Base-by-base conservation (phyloP, 23 red algal genomes). In the Gracilariopsis chorda region DNA sequence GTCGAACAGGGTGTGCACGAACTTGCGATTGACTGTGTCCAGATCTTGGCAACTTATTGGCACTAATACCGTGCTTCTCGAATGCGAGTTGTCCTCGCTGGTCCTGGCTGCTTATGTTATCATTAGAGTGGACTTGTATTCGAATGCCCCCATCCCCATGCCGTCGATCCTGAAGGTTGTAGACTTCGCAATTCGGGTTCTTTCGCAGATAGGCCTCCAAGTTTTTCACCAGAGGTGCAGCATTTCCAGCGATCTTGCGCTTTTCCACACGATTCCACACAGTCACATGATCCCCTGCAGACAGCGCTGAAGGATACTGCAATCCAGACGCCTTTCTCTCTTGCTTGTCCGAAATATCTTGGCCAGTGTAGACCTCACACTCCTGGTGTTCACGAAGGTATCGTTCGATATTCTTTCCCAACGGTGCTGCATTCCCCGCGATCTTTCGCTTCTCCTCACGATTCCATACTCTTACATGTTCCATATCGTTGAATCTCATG, bases 341-440 rank as follows among this genome's bases (percentile, higher is more conserved):
- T 19, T 20, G 20, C 20, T 19, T 33, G 35, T 17, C 41, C 9
- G 35, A 21, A 36, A 19, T 7, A n/a, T 95, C 91, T 45, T 98
- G 96, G 4, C 78, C 70, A 1, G 57, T 62, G 73, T 95, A 98
- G 7, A 98, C 29, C 82, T 98, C 92, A 77, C 96, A 98, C 42
- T 98, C 88, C 9, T 87, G 68, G 87, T 98, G 92, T 6, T 79
- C 44, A 20, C 46, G n/a, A 37, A 98, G 70, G 36, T 98, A 98
- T 30, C 61, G 76, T 20, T 62, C 57, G 32, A 98, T 17, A 55
- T 98, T 98, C 84, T 90, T 95, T 4, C 86, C 88, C 0, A 98
- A 40, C 35, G 96, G 96, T 46, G 96, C 92, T 4, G 96, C 96
- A 70, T 98, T 98, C 43, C 96, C 96, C 0, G 88, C 92, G 42